phyloP scores from a whole-genome alignment of 306 rosid genomes.

The Abrus pulchellus region DNA sequence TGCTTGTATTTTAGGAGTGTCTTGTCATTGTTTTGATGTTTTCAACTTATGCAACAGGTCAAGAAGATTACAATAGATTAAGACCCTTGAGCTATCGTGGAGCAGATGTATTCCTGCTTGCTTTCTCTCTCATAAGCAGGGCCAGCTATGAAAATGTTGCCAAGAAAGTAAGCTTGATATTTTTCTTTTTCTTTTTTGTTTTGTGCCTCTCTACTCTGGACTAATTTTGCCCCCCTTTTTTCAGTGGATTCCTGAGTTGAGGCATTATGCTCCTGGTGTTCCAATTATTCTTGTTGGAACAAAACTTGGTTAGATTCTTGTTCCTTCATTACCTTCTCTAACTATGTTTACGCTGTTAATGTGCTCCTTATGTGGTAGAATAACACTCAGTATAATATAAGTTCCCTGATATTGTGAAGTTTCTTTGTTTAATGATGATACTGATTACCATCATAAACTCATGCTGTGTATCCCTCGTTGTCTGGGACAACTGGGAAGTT shows the following conservation, averaged over 20 bases:
- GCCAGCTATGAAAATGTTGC: conserved; percentile 98
- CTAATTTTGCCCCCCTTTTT: conserved; percentile 29
- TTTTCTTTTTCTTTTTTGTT: conserved; percentile 15
- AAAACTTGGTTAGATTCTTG: conserved; percentile 86
- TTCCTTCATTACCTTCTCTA: conserved; percentile 39
- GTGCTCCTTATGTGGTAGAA: conserved; percentile 27
- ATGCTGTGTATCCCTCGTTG: neutral
- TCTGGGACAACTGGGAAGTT: neutral
- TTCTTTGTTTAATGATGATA: conserved; percentile 20
- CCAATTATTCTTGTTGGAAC: conserved; percentile 97
- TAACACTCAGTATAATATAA: conserved; percentile 1
- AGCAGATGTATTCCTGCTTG: conserved; percentile 95
- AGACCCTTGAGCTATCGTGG: conserved; percentile 98
- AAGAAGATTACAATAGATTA: conserved; percentile 96
- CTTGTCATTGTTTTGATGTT: conserved; percentile 47
- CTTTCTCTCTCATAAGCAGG: conserved; percentile 97
- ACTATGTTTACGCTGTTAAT: conserved; percentile 16
- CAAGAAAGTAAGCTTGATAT: conserved; percentile 74
- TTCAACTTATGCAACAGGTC: conserved; percentile 75
- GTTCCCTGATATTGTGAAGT: conserved; percentile 30
- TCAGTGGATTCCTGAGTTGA: conserved; percentile 97
- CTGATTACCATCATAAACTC: conserved; percentile 12
- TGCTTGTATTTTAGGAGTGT: conserved; percentile 1
- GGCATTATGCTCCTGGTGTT: conserved; percentile 99
- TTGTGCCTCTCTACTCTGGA: conserved; percentile 30